A percentile compares a stretch with the other conserved stretches of the same genome.
phyloP scores from a whole-genome alignment of 2,329 filamentous ascomycete genomes.

The Cadophora luteo-olivacea region DNA sequence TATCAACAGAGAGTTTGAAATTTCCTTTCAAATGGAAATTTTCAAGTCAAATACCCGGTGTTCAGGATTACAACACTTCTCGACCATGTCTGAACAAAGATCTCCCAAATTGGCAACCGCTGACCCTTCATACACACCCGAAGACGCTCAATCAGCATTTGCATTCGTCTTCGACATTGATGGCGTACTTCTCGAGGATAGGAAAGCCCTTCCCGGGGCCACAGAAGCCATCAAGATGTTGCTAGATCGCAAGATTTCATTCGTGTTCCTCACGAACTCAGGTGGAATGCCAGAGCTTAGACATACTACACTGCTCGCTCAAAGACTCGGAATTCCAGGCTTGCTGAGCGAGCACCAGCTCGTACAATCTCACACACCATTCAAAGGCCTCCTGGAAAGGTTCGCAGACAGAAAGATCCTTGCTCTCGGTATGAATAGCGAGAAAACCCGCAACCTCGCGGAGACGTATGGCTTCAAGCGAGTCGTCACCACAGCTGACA shows the following conservation, averaged over 20 bases:
- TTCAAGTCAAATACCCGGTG: too few species aligned
- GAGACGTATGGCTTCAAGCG: slow-evolving; percentile 21
- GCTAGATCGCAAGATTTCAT: slow-evolving; percentile 73
- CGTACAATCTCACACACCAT: slow-evolving; percentile 77
- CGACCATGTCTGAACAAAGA: too few species aligned
- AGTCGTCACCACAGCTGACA: slow-evolving; percentile 20
- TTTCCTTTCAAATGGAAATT: too few species aligned
- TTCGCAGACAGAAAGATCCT: slow-evolving; percentile 74
- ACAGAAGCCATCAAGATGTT: slow-evolving; percentile 68
- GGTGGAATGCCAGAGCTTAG: slow-evolving; percentile 11
- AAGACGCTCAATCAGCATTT: not conserved
- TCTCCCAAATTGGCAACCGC: too few species aligned
- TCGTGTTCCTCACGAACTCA: slow-evolving; percentile 73
- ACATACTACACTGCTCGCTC: slow-evolving; percentile 60
- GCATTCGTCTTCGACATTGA: slow-evolving; percentile 79
- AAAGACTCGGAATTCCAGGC: slow-evolving; percentile 54
- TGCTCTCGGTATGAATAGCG: slow-evolving; percentile 66
- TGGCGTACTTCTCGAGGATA: slow-evolving; percentile 74
- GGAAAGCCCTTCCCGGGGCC: slow-evolving; percentile 69
- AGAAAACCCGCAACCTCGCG: slow-evolving; percentile 66
- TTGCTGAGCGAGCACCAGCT: slow-evolving; percentile 58
- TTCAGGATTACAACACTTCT: too few species aligned
- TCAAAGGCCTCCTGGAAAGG: slow-evolving; percentile 65
- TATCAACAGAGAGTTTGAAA: too few species aligned
- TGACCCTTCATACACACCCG: not conserved